Conservation (phyloP, 495 filamentous ascomycete genomes). For the Penicillium mononematosum region DNA sequence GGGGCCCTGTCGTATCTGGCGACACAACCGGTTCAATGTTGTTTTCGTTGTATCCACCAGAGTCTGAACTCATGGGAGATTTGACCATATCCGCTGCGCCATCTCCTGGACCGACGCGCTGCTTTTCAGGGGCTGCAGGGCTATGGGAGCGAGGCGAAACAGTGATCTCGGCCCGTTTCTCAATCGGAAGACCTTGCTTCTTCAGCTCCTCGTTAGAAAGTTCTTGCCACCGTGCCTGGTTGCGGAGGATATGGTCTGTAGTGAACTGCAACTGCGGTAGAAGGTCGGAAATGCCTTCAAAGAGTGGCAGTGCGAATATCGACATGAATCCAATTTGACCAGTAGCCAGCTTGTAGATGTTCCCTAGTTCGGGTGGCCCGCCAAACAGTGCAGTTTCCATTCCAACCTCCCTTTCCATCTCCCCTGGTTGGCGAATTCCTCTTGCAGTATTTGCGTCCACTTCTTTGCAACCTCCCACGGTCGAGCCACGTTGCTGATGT, state of each 20-base stretch:
- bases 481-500: slow-evolving; percentile 96
- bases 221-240: slow-evolving; percentile 69
- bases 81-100: slow-evolving; percentile 17
- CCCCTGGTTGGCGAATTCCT: slow-evolving; percentile 89
- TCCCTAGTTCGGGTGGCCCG: slow-evolving; percentile 77
- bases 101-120: background rate
- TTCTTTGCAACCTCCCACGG: slow-evolving; percentile 74
- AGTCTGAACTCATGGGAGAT: slow-evolving; percentile 21
- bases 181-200: slow-evolving; percentile 30
- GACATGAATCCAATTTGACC: slow-evolving; percentile 96
- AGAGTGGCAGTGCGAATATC: slow-evolving; percentile 87
- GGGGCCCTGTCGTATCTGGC: slow-evolving; percentile 41
- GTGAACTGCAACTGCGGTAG: slow-evolving; percentile 80
- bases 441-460: slow-evolving; percentile 89
- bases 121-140: slow-evolving; percentile 20
- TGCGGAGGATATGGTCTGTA: slow-evolving; percentile 73
- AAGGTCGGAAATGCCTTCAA: slow-evolving; percentile 79
- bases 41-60: slow-evolving; percentile 35
- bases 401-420: slow-evolving; percentile 83
- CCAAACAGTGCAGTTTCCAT: slow-evolving; percentile 84
- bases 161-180: slow-evolving; percentile 23
- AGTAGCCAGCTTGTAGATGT: slow-evolving; percentile 74
- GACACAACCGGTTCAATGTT: slow-evolving; percentile 41
- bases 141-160: slow-evolving; percentile 45
- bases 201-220: slow-evolving; percentile 56